These are phyloP conservation scores for Eucalyptus regnans DNA, from an alignment of 345 rosid species.

Conservation along the genomic window DNA sequence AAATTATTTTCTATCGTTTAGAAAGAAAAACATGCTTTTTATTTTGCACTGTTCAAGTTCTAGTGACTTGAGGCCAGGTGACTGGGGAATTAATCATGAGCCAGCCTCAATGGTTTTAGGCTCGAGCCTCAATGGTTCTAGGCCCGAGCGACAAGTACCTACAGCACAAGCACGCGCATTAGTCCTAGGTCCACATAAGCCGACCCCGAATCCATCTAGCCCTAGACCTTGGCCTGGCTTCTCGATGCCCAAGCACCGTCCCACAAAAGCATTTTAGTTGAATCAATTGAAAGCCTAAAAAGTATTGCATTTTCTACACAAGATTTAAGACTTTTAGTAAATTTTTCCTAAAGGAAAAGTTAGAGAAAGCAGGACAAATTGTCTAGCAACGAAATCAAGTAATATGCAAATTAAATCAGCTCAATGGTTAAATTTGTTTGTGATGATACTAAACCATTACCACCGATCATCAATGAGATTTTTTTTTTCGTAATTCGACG, in stretches of 20 bases:
- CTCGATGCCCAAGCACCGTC: fast-evolving
- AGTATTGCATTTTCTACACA: not conserved
- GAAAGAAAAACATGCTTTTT: not conserved
- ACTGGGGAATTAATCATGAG: fast-evolving
- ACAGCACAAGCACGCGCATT: fast-evolving
- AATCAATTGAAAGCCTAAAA: not conserved
- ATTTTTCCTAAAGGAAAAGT: not conserved
- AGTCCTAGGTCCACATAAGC: not conserved
- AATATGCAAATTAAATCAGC: not conserved
- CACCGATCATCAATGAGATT: not conserved
- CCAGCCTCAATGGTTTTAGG: not conserved
- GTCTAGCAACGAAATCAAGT: not conserved
- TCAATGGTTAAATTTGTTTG: not conserved
- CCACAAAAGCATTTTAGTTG: not conserved
- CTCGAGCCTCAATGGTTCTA: not conserved
- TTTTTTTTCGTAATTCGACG: fast-evolving
- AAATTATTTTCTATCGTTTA: fast-evolving
- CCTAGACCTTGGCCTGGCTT: not conserved
- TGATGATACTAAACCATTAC: not conserved
- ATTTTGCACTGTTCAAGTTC: not conserved
- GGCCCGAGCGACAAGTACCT: not conserved
- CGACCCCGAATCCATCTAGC: not conserved
- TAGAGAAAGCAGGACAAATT: not conserved
- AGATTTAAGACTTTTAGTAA: not conserved
- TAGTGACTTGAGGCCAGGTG: fast-evolving